These are phyloP conservation scores for Hericium erinaceus DNA, from an alignment of 768 basidiomycete species.

Conservation along the genomic window DNA sequence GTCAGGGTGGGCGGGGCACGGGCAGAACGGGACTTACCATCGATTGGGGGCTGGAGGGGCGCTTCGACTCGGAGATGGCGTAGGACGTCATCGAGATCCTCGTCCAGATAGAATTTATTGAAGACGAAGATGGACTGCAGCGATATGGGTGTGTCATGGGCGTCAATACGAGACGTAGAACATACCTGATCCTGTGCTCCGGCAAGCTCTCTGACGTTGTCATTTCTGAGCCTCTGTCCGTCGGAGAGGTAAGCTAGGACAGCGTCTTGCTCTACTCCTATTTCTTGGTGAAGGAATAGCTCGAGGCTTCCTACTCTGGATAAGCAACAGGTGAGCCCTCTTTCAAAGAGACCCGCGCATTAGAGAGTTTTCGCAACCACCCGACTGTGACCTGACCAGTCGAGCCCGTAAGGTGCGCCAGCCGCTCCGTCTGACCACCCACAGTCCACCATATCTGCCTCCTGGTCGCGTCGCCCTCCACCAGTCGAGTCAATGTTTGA, in stretches of 20 bases:
- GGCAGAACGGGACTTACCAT: slow-evolving; percentile 36
- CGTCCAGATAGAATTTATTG: slow-evolving; percentile 72
- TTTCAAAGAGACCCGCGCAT: too few relatives aligned
- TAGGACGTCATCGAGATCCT: slow-evolving; percentile 56
- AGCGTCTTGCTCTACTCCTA: slow-evolving; percentile 58
- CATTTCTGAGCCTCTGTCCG: slow-evolving; percentile 59
- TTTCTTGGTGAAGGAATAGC: slow-evolving; percentile 59
- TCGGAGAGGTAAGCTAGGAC: slow-evolving; percentile 75
- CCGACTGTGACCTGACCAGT: too few relatives aligned
- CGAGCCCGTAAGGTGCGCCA: too few relatives aligned
- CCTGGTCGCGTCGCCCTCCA: too few relatives aligned
- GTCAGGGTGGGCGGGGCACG: neutral
- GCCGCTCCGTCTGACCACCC: too few relatives aligned
- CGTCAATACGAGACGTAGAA: neutral
- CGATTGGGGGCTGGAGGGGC: slow-evolving; percentile 57
- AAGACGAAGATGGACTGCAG: slow-evolving; percentile 68
- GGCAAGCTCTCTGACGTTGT: slow-evolving; percentile 69
- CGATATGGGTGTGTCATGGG: neutral
- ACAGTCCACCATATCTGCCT: too few relatives aligned
- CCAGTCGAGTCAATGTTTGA: too few relatives aligned
- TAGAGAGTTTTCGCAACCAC: too few relatives aligned
- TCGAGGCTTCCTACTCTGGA: slow-evolving; percentile 60
- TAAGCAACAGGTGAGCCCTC: slow-evolving; percentile 4
- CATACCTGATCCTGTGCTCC: slow-evolving; percentile 68
- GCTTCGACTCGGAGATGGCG: slow-evolving; percentile 53